Evolutionary conservation across 1,139 yeast species (phyloP), one percentile per base, ranked within the genome.

Genomic region (Suhomyces wounanorum): DNA sequence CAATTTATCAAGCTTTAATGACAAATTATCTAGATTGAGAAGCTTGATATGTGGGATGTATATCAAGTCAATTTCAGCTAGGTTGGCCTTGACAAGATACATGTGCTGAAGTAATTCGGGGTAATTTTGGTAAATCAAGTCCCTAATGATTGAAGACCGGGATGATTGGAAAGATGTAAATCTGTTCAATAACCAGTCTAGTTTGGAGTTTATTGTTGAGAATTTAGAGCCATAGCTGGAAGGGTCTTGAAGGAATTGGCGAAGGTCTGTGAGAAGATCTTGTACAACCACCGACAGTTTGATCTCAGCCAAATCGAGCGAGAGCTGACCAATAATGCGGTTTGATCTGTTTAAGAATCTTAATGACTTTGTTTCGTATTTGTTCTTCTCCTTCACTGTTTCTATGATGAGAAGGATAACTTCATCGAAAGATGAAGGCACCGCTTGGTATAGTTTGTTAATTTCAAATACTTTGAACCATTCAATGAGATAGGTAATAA

Each of bases 401-500:
- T 56, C 54, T 11, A 62, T 55, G 13, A 70, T 55, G 25, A 61
- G 52, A 8, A 59, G 52, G 30, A 70, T 55, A 16, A 69, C 58
- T 2, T 59, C 58, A 50, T 69, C 54, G 36, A 45, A 54, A 8
- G 45, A 28, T n/a, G 40, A 10, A 21, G 45, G 40, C 14, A 31
- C 33, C 9, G 41, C 30, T 13, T 14, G 28, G 23, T 40, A 38
- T 17, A 38, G 16, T 30, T 41, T 41, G 16, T 40, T 40, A 40
- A 65, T 52, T 61, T 67, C 85, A 73, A 60, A 70, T 37, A 76
- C 75, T 53, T 82, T 84, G 65, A 79, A 84, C 85, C 87, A 83
- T 59, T 84, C 83, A 25, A 86, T 78, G n/a, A 84, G 68, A 61
- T 82, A 85, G 16, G 86, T 79, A 59, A 85, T 75, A n/a, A 86